Base-by-base conservation (phyloP, 441 rosid species). In the Breynia disticha region DNA sequence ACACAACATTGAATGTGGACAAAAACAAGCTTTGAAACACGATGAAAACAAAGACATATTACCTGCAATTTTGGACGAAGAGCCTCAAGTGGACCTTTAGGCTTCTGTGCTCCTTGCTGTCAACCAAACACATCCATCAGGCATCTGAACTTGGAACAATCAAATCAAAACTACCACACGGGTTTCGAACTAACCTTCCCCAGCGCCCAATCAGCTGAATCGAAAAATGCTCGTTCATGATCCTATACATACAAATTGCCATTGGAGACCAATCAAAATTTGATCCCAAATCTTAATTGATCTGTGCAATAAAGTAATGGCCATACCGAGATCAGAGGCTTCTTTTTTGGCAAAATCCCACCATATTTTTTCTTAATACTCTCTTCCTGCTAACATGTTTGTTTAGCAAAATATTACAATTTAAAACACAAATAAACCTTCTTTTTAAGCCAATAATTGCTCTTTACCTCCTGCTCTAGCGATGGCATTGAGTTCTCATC, bases 181-280 rank as follows among this genome's bases (percentile, higher is more conserved):
- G 3, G 18, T 16, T 19, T 43, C 11, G 48, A 20, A 17, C 7
- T 21, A 74, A 84, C 97, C 95, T 86, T 88, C 71, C 95, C 97
- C 62, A 91, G 72, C 18, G 98, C 98, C 98, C 98, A 93, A 62
- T 88, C 98, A 57, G 98, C 98, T 59, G 98, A 91, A 70, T 88
- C 95, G 72, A 91, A 91, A 67, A 79, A 91, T 18, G 98, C 98
- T 53, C 91, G 87, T 59, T 91, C 98, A 57, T 86, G 95, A 72
- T 91, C 98, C 98, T 91, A 71, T n/a, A 46, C 38, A 72, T 16
- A 61, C 37, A 62, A 42, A 41, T 41, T 41, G 6, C 11, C 9
- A 41, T 41, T 15, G 13, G 44, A 9, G 44, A n/a, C n/a, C n/a
- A n/a, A n/a, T n/a, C n/a, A n/a, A n/a, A n/a, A n/a, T n/a, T n/a